Evolutionary conservation across 768 basidiomycete species (phyloP).

Genomic region (Suillus spraguei): DNA sequence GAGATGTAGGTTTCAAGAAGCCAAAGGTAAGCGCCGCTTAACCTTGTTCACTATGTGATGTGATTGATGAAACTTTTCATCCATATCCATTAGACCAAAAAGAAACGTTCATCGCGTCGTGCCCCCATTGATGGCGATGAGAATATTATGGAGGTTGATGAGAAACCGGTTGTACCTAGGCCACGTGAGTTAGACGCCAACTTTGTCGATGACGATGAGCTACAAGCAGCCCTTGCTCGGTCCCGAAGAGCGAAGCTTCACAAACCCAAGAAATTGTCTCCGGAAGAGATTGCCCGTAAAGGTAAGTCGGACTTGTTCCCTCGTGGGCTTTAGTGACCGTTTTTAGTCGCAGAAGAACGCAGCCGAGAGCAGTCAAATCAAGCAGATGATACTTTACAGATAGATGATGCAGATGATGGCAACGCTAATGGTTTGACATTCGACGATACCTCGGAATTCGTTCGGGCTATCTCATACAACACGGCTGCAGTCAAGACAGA

Average conservation of each 20-base stretch:
- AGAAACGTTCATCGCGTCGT: constrained; percentile 80
- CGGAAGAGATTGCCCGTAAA: constrained; percentile 80
- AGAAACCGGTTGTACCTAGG: constrained; percentile 66
- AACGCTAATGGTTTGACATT: constrained; percentile 66
- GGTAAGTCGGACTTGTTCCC: constrained; percentile 47
- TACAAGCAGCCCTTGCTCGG: constrained; percentile 89
- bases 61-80: constrained; percentile 8
- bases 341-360: constrained; percentile 65
- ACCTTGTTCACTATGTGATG: not conserved
- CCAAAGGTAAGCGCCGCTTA: constrained; percentile 59
- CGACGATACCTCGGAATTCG: constrained; percentile 97
- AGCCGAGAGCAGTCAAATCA: constrained; percentile 50
- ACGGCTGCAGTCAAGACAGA: constrained; percentile 56
- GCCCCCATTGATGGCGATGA: constrained; percentile 42
- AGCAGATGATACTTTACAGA: constrained; percentile 43
- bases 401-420: constrained; percentile 46
- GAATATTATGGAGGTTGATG: constrained; percentile 77
- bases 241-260: constrained; percentile 81
- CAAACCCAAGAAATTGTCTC: constrained; percentile 73
- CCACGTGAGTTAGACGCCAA: constrained; percentile 79
- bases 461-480: constrained; percentile 77
- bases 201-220: constrained; percentile 97
- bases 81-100: constrained; percentile 73
- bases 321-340: constrained; percentile 6
- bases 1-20: constrained; percentile 95